A percentile compares a stretch with the other conserved stretches of the same genome.
These are phyloP conservation scores for Malus hybrid DNA, from an alignment of 331 rosid genomes.

Conservation along the genomic window DNA sequence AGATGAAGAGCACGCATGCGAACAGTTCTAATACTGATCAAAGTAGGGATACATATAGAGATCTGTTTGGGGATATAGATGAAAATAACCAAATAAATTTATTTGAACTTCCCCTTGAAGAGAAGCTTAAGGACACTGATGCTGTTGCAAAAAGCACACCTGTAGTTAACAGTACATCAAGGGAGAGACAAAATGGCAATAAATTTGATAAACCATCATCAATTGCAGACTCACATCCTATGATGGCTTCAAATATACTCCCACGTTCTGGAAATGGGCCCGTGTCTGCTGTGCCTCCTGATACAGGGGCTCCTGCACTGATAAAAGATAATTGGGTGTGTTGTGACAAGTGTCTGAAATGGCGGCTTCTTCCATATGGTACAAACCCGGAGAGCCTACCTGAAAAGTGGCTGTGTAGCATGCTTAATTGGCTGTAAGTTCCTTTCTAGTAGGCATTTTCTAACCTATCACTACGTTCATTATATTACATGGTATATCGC, in stretches of 20 bases:
- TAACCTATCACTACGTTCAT: background rate
- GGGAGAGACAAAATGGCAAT: slow-evolving; percentile 50
- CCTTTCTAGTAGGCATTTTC: slow-evolving; percentile 20
- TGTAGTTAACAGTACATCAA: slow-evolving; percentile 31
- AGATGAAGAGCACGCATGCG: slow-evolving; percentile 39
- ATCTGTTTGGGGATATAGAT: slow-evolving; percentile 66
- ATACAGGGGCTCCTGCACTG: slow-evolving; percentile 42
- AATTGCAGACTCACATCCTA: slow-evolving; percentile 28
- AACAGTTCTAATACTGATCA: slow-evolving; percentile 41
- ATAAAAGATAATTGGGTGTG: slow-evolving; percentile 68
- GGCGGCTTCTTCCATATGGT: slow-evolving; percentile 97
- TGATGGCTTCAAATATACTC: slow-evolving; percentile 34
- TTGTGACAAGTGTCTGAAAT: slow-evolving; percentile 75
- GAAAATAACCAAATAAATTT: slow-evolving; percentile 46
- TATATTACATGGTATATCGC: background rate
- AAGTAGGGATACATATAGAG: slow-evolving; percentile 51
- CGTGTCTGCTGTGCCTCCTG: slow-evolving; percentile 35
- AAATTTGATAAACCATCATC: slow-evolving; percentile 38
- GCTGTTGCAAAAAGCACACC: slow-evolving; percentile 31
- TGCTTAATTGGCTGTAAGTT: slow-evolving; percentile 99
- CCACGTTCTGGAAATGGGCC: slow-evolving; percentile 29
- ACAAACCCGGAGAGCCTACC: slow-evolving; percentile 70
- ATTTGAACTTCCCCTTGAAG: slow-evolving; percentile 36
- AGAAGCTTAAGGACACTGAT: slow-evolving; percentile 48
- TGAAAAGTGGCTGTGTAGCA: slow-evolving; percentile 93